phyloP scores from a whole-genome alignment of 352 stramenopile genomes.

The Globisporangium acanthophoron region DNA sequence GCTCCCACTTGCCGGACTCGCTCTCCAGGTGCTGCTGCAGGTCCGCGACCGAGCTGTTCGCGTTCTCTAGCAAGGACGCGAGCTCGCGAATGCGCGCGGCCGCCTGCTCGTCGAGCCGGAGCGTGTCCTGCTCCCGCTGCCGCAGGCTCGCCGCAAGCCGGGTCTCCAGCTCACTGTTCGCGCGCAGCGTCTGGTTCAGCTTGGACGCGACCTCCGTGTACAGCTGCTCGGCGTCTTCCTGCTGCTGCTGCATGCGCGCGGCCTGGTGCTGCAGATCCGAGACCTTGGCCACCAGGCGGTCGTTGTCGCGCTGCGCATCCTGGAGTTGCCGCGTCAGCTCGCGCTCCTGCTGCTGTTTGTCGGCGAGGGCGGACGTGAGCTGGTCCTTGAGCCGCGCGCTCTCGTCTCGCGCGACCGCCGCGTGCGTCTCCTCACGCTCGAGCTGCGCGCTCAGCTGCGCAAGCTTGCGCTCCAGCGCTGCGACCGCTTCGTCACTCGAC shows the following conservation, averaged over 20 bases:
- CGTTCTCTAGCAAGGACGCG: slow-evolving; percentile 5
- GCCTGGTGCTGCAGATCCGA: slow-evolving; percentile 42
- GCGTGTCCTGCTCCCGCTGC: not conserved
- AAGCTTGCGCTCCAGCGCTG: slow-evolving; percentile 26
- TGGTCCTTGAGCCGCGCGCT: slow-evolving; percentile 46
- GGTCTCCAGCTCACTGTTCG: slow-evolving; percentile 19
- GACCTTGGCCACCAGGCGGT: slow-evolving; percentile 26
- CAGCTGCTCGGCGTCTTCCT: slow-evolving; percentile 50
- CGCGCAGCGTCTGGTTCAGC: slow-evolving; percentile 45
- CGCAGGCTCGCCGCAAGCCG: slow-evolving; percentile 4
- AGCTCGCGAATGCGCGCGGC: slow-evolving; percentile 8
- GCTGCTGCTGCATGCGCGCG: slow-evolving; percentile 33
- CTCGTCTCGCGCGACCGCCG: slow-evolving; percentile 50
- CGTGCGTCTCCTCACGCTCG: slow-evolving; percentile 39
- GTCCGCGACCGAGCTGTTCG: slow-evolving; percentile 4
- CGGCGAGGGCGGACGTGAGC: slow-evolving; percentile 28
- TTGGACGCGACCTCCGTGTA: slow-evolving; percentile 57
- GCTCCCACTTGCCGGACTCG: slow-evolving; percentile 7
- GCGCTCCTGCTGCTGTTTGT: slow-evolving; percentile 48
- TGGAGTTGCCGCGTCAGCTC: slow-evolving; percentile 24
- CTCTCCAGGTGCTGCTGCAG: slow-evolving; percentile 10
- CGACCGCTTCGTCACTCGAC: slow-evolving; percentile 21
- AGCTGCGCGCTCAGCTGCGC: slow-evolving; percentile 20
- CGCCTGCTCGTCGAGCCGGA: not conserved
- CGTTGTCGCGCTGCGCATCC: slow-evolving; percentile 15